A percentile compares a stretch with the other conserved stretches of the same genome.
These are phyloP conservation scores for Inga leiocalycina DNA, from an alignment of 306 rosid species.

Conservation along the genomic window DNA sequence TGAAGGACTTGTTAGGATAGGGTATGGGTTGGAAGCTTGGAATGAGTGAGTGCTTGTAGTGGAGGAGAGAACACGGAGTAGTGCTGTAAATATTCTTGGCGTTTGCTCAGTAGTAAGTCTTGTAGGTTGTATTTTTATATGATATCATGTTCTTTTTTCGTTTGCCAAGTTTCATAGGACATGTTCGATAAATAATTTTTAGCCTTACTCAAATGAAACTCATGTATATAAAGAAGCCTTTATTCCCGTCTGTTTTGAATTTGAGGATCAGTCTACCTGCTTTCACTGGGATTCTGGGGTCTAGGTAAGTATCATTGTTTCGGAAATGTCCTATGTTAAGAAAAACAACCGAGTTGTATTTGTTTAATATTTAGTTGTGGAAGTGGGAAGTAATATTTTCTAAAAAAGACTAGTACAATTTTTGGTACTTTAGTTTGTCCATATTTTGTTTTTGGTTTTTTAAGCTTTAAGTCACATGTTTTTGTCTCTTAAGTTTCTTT, in stretches of 20 bases:
- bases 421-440: no score
- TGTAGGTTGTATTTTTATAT: slow-evolving; percentile 59
- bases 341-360: background rate
- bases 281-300: background rate
- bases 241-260: slow-evolving; percentile 16
- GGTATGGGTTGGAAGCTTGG: slow-evolving; percentile 47
- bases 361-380: background rate
- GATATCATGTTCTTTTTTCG: slow-evolving; percentile 27
- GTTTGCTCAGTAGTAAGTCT: slow-evolving; percentile 46
- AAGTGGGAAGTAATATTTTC: background rate
- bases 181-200: slow-evolving; percentile 87
- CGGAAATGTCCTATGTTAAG: background rate
- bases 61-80: slow-evolving; percentile 47
- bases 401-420: no score
- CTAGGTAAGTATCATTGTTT: background rate
- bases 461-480: no score
- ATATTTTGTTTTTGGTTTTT: no score
- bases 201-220: slow-evolving; percentile 49
- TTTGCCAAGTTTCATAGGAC: slow-evolving; percentile 33
- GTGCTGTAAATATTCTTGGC: slow-evolving; percentile 71
- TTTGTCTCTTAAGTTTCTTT: no score
- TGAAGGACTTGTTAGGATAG: slow-evolving; percentile 49
- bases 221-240: slow-evolving; percentile 50
- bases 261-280: background rate
- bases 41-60: slow-evolving; percentile 38